Base-by-base conservation (phyloP, 805 yeast genomes). In the Citeromyces matritensis region DNA sequence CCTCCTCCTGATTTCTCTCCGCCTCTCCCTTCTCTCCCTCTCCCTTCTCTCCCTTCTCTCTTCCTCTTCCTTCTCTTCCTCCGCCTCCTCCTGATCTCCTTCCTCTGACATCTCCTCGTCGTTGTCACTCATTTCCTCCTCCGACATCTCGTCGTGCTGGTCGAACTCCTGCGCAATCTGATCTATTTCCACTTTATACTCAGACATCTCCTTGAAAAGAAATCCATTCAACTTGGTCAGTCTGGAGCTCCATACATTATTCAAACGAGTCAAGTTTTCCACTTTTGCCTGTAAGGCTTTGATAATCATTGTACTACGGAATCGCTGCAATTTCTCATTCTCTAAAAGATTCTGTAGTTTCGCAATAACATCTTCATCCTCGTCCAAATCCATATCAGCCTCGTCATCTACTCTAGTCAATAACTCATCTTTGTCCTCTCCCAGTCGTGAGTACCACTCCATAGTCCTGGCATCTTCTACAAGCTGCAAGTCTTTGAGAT, bases 21-120 rank as follows among this genome's bases (percentile, higher is more conserved):
- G 77, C 81, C 35, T 68, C 83, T 41, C 71, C 76, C 43, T 76
- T 14, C 5, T 7, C 88, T 36, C 65, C 73, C 36, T 71, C 61
- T n/a, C 73, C 82, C 75, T 73, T 69, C 34, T 62, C 58, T 12
- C 61, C 58, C 10, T 38, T 42, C n/a, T 37, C 35, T 12, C 15
- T 10, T 21, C 14, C 26, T 13, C 34, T 9, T 14, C 26, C 14
- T 19, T 30, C 6, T 10, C 27, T 7, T 29, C 15, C 15, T 79
- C 81, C 36, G 68, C 83, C 41, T 72, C 70, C 34, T 63, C 58
- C 10, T 39, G 42, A n/a, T 40, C 42, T 15, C 45, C 42, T 10
- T 32, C 33, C 15, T 28, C 35, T 6, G 25, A 24, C 24, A 36
- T 32, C 3, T 13, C 28, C 9, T 15, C 34, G 7, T 21, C 23